Evolutionary conservation across 768 basidiomycete species (phyloP), one percentile per base, ranked within the genome.

Genomic region (Trametes coccinea): DNA sequence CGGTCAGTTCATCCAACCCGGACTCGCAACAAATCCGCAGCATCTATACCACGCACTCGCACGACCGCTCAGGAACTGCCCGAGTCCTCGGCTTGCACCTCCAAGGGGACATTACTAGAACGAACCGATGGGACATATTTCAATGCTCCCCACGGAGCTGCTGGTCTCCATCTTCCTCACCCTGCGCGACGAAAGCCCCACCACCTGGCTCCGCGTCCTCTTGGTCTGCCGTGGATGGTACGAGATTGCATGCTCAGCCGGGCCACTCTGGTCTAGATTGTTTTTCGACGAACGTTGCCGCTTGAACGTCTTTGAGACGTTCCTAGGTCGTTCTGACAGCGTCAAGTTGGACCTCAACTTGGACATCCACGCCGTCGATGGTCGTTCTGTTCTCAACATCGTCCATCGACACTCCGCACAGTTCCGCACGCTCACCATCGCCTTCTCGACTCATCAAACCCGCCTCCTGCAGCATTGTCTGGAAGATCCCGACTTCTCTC

Each of bases 221-320:
- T 10, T 5, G 2, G 56, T 57, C 7, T 57, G 56, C 37, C 56
- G 46, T 29, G 37, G 34, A 49, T 57, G 56, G 56, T 57, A 48
- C 47, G 47, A 57, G 37, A 22, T 57, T 22, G 46, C 46, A 2
- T 41, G 17, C 16, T 29, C 56, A 2, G 39, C 56, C 3, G 34
- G 46, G 6, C 17, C 14, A 3, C 27, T 57, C 37, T 57, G 56
- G 56, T 29, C 56, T 27, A 48, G n/a, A 11, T 8, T 57, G 2
- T 3, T 39, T n/a, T 40, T 48, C 56, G 39, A 39, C 37, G n/a
- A 13, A 8, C 37, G 56, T 1, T 40, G 47, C 46, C 5, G 7
- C 5, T 5, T 7, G 11, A 22, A 57, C 3, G 13, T 30, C 14
- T 41, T 57, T 31, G 11, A 13, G 22, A 40, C 17, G 16, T 17